Conservation (phyloP, 23 red algal genomes). For the Gracilaria domingensis region DNA sequence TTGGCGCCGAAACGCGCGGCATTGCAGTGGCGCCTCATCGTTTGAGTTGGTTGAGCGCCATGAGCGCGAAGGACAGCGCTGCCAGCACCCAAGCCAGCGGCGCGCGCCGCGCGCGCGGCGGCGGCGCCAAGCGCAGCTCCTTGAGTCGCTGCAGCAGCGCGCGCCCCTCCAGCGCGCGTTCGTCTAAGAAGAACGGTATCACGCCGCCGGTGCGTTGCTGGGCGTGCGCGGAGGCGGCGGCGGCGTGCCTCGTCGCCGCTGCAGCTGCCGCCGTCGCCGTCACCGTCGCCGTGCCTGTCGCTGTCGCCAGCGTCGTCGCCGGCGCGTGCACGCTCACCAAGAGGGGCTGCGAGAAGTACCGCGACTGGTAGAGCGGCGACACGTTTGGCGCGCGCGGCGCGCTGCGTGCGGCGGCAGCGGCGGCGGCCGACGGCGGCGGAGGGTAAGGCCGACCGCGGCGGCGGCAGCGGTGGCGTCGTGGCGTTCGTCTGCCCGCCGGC, state of each 20-base stretch:
- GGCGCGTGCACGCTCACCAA: too few relatives aligned
- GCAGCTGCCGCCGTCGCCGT: too few relatives aligned
- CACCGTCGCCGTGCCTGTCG: not conserved
- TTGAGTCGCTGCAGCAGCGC: not conserved
- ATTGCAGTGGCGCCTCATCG: too few relatives aligned
- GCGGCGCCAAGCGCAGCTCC: constrained; percentile 1
- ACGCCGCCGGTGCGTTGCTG: not conserved
- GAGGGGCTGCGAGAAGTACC: constrained; percentile 1
- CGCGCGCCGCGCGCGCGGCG: not conserved
- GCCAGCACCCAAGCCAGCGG: constrained; percentile 4
- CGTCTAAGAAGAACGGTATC: constrained; percentile 15
- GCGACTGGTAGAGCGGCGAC: constrained; percentile 19
- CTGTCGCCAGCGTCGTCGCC: too few relatives aligned
- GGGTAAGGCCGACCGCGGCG: too few relatives aligned
- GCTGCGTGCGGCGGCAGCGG: not conserved
- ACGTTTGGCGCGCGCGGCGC: not conserved
- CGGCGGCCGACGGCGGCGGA: not conserved
- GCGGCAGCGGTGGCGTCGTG: too few relatives aligned
- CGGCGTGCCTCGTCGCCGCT: not conserved
- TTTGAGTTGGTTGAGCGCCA: not conserved
- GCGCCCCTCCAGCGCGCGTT: not conserved
- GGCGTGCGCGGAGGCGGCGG: not conserved
- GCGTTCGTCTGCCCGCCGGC: too few relatives aligned
- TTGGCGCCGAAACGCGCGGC: too few relatives aligned
- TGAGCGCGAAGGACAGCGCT: not conserved